Conservation (phyloP, 257 asterid species). For the Solanum ossicruentum region DNA sequence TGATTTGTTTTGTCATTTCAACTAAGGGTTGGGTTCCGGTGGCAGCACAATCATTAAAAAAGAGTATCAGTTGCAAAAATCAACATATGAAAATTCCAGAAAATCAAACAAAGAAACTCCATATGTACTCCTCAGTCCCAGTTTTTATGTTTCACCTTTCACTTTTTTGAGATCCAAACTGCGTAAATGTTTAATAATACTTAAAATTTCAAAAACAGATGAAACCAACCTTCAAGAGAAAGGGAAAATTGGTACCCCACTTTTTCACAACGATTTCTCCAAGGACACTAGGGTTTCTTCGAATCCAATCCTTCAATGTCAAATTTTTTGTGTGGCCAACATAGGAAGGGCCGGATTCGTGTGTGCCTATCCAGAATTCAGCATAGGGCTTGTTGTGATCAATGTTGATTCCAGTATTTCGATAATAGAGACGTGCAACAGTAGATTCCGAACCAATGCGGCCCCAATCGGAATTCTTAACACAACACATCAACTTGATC, state of each 20-base stretch:
- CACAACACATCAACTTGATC: constrained; percentile 42
- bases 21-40: not conserved
- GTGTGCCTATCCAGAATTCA: constrained; percentile 93
- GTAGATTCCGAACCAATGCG: constrained; percentile 42
- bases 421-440: constrained; percentile 44
- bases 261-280: constrained; percentile 53
- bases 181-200: not conserved
- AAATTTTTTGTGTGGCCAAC: not conserved
- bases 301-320: constrained; percentile 78
- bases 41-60: not conserved
- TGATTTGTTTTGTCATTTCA: not conserved
- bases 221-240: constrained; percentile 87
- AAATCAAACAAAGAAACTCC: not conserved
- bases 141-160: not conserved
- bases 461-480: constrained; percentile 71
- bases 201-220: not conserved
- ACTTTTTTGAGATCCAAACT: not conserved
- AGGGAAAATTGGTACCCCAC: constrained; percentile 83
- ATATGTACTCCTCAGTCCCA: not conserved
- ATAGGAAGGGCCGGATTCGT: constrained; percentile 69
- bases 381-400: constrained; percentile 48
- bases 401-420: constrained; percentile 28
- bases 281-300: constrained; percentile 44
- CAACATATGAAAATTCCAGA: not conserved
- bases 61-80: not conserved